phyloP scores from a whole-genome alignment of 768 basidiomycete genomes.

The Exsudoporus frostii region DNA sequence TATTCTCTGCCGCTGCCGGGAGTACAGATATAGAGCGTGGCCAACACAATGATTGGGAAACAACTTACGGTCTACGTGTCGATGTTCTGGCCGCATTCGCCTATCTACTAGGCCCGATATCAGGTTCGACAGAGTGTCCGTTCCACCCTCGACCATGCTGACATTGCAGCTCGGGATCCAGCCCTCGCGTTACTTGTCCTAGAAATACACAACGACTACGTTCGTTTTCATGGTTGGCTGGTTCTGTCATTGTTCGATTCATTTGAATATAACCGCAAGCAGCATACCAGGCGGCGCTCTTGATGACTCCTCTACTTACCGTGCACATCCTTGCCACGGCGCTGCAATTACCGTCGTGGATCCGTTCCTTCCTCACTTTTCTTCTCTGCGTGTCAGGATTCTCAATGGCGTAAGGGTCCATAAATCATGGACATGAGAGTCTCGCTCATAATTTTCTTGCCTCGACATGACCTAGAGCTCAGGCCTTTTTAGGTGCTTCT shows the following conservation, averaged over 20 bases:
- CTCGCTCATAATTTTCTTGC: slow-evolving; percentile 14
- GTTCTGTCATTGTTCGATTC: slow-evolving; percentile 3
- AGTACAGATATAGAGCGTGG: slow-evolving; percentile 37
- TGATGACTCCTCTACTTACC: slow-evolving; percentile 60
- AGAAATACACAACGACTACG: slow-evolving; percentile 75
- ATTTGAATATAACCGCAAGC: slow-evolving; percentile 6
- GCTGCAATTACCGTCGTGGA: slow-evolving; percentile 49
- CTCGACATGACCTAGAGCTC: slow-evolving; percentile 1
- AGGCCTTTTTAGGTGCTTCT: slow-evolving; percentile 51
- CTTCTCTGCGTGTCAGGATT: slow-evolving; percentile 39
- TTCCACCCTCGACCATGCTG: not conserved
- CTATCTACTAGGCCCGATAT: slow-evolving; percentile 68
- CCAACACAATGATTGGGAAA: slow-evolving; percentile 64
- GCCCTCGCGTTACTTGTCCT: slow-evolving; percentile 63
- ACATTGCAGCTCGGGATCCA: slow-evolving; percentile 22
- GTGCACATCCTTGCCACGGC: slow-evolving; percentile 54
- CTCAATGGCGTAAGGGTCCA: slow-evolving; percentile 54
- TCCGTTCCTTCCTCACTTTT: slow-evolving; percentile 49
- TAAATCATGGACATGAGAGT: not conserved
- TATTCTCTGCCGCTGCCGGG: slow-evolving; percentile 40
- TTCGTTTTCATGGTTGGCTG: slow-evolving; percentile 70
- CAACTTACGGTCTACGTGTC: slow-evolving; percentile 61
- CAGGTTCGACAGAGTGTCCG: slow-evolving; percentile 46
- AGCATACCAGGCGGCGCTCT: slow-evolving; percentile 80
- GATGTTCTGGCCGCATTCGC: slow-evolving; percentile 62